phyloP scores from a whole-genome alignment of 257 asterid species.

The Solanum dulcamara region DNA sequence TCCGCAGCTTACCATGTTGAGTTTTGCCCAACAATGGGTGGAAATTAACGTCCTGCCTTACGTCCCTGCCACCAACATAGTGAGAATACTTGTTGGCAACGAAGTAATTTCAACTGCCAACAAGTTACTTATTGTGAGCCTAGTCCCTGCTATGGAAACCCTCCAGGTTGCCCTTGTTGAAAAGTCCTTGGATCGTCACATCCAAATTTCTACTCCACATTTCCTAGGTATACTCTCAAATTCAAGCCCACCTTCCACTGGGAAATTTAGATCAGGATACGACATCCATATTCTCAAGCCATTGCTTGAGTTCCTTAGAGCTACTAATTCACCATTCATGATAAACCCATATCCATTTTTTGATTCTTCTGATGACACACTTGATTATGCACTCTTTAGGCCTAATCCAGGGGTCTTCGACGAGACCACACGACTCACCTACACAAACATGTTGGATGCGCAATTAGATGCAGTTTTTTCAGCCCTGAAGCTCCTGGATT shows the following conservation, averaged over 20 bases:
- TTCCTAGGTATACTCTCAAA: slow-evolving; percentile 46
- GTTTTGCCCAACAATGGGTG: slow-evolving; percentile 45
- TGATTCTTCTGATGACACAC: slow-evolving; percentile 20
- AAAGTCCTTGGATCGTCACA: slow-evolving; percentile 18
- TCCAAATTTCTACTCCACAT: slow-evolving; percentile 57
- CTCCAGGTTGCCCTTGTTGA: slow-evolving; percentile 39
- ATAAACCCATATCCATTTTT: slow-evolving; percentile 39
- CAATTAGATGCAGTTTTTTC: slow-evolving; percentile 35
- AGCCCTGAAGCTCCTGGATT: slow-evolving; percentile 21
- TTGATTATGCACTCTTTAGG: slow-evolving; percentile 34
- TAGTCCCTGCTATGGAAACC: slow-evolving; percentile 58
- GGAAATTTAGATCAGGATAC: slow-evolving; percentile 30
- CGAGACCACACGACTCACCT: slow-evolving; percentile 17
- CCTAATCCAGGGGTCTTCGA: slow-evolving; percentile 30
- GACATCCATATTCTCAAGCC: slow-evolving; percentile 32
- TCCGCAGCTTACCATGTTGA: slow-evolving; percentile 25
- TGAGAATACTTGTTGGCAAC: slow-evolving; percentile 56
- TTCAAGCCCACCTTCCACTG: slow-evolving; percentile 60
- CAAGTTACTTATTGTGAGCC: slow-evolving; percentile 26
- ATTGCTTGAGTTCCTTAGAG: slow-evolving; percentile 28
- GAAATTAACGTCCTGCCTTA: slow-evolving; percentile 31
- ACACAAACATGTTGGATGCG: slow-evolving; percentile 38
- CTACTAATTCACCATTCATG: slow-evolving; percentile 34
- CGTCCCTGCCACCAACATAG: slow-evolving; percentile 29
- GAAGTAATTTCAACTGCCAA: slow-evolving; percentile 47